A percentile compares a stretch with the other conserved stretches of the same genome.
Conservation (phyloP, 2,329 filamentous ascomycete genomes). For the Tolypocladium endophyticum region DNA sequence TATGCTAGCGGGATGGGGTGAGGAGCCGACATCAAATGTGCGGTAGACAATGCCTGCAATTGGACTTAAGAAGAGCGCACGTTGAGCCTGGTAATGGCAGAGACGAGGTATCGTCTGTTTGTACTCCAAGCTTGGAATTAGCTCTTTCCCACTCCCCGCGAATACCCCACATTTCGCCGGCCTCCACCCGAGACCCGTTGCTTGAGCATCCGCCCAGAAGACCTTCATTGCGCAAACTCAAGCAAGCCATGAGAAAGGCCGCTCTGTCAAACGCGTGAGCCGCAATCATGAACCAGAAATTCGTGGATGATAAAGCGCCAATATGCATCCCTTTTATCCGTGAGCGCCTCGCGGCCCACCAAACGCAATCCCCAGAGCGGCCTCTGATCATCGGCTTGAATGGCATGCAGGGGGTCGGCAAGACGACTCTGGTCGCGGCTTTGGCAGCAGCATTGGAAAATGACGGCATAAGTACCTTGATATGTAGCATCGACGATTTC, state of each 20-base stretch:
- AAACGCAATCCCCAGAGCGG: constrained; percentile 22
- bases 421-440: constrained; percentile 71
- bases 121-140: too few relatives aligned
- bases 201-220: background rate
- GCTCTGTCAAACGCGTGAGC: background rate
- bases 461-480: constrained; percentile 51
- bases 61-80: too few relatives aligned
- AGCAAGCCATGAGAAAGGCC: background rate
- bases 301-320: constrained; percentile 68
- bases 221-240: background rate
- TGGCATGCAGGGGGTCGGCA: constrained; percentile 84
- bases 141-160: too few relatives aligned
- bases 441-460: constrained; percentile 51
- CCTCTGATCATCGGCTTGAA: constrained; percentile 82
- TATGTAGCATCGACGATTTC: constrained; percentile 81
- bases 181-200: background rate
- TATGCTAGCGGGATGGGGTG: too few relatives aligned
- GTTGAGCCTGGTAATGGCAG: too few relatives aligned
- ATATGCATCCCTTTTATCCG: constrained; percentile 72
- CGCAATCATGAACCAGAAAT: constrained; percentile 11
- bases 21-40: too few relatives aligned
- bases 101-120: too few relatives aligned
- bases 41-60: too few relatives aligned
- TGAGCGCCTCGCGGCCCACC: constrained; percentile 43
- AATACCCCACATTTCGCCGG: background rate